Conservation (phyloP, 345 rosid species). For the Hevea brasiliensis region DNA sequence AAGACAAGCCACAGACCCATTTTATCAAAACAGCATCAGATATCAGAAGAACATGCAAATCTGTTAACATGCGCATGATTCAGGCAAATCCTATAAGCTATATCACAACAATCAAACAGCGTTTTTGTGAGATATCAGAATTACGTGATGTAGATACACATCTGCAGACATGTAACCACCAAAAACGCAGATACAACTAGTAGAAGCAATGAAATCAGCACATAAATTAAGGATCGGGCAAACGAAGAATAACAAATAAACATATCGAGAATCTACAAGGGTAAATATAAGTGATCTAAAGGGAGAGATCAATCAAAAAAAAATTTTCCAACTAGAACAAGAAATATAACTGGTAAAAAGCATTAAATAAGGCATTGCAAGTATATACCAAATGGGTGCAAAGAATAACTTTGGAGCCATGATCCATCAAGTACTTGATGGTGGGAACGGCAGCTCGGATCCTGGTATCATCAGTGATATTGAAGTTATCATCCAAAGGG, state of each 20-base stretch:
- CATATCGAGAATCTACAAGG: no score
- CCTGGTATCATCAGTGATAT: constrained; percentile 37
- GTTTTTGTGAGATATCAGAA: background rate
- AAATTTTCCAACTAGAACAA: background rate
- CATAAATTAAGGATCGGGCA: background rate
- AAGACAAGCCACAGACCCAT: no score
- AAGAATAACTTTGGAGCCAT: constrained; percentile 28
- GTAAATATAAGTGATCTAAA: background rate
- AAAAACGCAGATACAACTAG: background rate
- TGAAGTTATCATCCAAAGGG: constrained; percentile 34
- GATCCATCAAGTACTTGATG: constrained; percentile 30
- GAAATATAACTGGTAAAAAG: background rate
- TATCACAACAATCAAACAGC: background rate
- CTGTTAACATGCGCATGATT: no score
- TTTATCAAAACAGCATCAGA: no score
- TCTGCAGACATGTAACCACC: background rate
- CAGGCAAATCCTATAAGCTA: no score
- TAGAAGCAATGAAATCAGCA: background rate
- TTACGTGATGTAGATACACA: no score
- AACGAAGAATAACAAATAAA: no score
- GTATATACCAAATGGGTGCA: constrained; percentile 26
- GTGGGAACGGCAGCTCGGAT: constrained; percentile 42
- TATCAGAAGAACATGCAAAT: no score
- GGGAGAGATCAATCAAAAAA: background rate
- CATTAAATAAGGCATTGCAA: background rate